Conservation (phyloP, 2,329 filamentous ascomycete species). For the Cercospora beticola region DNA sequence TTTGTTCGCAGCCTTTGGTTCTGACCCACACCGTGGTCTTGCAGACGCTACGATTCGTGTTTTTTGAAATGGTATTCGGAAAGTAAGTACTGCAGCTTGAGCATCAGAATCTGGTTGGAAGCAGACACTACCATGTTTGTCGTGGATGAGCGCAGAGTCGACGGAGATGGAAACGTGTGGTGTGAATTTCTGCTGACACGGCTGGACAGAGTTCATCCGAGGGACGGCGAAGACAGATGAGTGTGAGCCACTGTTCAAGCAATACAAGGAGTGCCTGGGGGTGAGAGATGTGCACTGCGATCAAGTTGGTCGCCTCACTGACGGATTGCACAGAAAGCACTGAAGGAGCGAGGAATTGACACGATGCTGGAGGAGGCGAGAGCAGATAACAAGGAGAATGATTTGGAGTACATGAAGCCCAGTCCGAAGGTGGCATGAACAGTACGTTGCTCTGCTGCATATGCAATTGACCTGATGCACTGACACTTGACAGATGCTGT, state of each 20-base stretch:
- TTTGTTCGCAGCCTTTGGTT: not conserved
- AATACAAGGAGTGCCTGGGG: constrained; percentile 82
- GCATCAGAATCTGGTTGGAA: not conserved
- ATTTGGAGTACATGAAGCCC: constrained; percentile 64
- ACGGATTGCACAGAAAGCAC: constrained; percentile 61
- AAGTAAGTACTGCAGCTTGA: constrained; percentile 59
- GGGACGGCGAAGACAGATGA: constrained; percentile 82
- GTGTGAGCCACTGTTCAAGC: constrained; percentile 79
- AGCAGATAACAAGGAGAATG: constrained; percentile 85
- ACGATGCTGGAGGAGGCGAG: constrained; percentile 88
- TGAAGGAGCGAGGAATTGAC: constrained; percentile 89
- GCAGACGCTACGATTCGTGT: constrained; percentile 89
- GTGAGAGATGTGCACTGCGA: constrained; percentile 52
- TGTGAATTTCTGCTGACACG: not conserved
- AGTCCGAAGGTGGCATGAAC: constrained; percentile 1
- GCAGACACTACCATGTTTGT: not conserved
- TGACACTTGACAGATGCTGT: not conserved
- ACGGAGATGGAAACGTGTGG: not conserved
- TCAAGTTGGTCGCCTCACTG: not conserved
- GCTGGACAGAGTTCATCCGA: constrained; percentile 71
- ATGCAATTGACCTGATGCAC: not conserved
- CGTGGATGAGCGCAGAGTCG: not conserved
- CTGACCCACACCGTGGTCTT: not conserved
- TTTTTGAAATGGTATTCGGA: constrained; percentile 99
- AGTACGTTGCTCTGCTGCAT: not conserved